Base-by-base conservation (phyloP, 371 early-diverging fungal genomes). In the Cokeromyces recurvatus region DNA sequence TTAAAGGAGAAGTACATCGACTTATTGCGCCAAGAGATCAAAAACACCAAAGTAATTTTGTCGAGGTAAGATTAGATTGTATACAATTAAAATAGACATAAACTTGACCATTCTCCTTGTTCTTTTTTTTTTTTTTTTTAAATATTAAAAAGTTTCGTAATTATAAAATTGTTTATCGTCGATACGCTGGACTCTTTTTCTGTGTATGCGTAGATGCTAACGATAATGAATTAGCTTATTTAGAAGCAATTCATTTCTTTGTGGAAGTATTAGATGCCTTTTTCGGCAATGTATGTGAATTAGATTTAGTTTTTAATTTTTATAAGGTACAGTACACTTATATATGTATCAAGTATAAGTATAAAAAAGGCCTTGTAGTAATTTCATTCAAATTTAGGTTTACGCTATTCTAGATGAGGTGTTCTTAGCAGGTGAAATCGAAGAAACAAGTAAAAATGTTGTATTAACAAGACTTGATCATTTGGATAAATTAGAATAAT, bases 231-330 rank as follows among this genome's bases (percentile, higher is more conserved):
- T 72, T 98, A 19, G 86, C 89, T 2, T 90, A 90, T 52, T 66
- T 98, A 31, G 98, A 98, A 66, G 92, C 91, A 0, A 97, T 98
- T 32, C 98, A 98, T 57, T 87, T 95, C 59, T 97, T 97, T 81
- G 98, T 98, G 19, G 98, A 98, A 68, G 92, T 95, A 0, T 68
- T 98, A 38, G 97, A 98, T 68, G 81, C 91, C 9, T 98, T 93
- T 78, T 97, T 97, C 73, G 92, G 91, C 29, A 98, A 97, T 52
- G 98, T 98, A 9, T 96, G 95, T 66, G 97, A 98, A 68, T 78
- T 97, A 36, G 97, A 97, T 66, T 76, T 97, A 43, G 94, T 98
- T 14, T 96, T 97, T 64, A 95, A 96, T 72, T 95, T 94, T 64
- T 95, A 93, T 74, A 91, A 92, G 79, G 90, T 87, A 70, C 42